Evolutionary conservation across 768 basidiomycete genomes (phyloP).

Genomic region (Boletus pseudo-olivaceus): DNA sequence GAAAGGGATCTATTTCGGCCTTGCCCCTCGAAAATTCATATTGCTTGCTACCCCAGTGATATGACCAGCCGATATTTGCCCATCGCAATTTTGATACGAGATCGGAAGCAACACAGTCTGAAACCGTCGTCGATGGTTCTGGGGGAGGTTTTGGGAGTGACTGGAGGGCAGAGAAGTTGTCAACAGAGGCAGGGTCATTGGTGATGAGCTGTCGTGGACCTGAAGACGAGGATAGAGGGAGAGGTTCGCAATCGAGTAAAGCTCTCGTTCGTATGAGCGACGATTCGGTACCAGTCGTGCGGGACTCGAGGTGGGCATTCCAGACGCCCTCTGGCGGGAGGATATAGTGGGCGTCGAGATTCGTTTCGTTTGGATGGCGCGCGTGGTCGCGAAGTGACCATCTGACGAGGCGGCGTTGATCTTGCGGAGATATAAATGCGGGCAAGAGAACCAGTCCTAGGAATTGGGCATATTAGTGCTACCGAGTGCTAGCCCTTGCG

Average conservation of each 20-base stretch:
- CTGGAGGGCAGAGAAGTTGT: constrained; percentile 51
- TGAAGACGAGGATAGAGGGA: constrained; percentile 16
- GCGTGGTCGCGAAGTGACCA: constrained; percentile 80
- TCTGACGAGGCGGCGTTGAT: constrained; percentile 65
- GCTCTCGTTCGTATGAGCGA: constrained; percentile 41
- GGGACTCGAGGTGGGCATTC: constrained; percentile 47
- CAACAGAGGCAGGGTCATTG: constrained; percentile 63
- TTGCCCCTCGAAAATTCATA: constrained; percentile 82
- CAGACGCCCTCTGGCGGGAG: constrained; percentile 78
- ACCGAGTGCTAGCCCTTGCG: background rate
- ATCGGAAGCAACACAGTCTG: constrained; percentile 45
- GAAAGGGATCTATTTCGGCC: constrained; percentile 53
- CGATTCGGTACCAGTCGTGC: constrained; percentile 34
- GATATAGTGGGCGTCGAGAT: constrained; percentile 82
- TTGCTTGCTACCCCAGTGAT: constrained; percentile 95
- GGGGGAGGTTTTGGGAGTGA: constrained; percentile 57
- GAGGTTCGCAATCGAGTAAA: constrained; percentile 13
- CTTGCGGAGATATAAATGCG: constrained; percentile 53
- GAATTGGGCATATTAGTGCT: background rate
- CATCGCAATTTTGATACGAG: constrained; percentile 82
- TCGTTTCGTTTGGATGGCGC: constrained; percentile 78
- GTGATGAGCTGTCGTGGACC: constrained; percentile 68
- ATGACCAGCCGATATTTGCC: constrained; percentile 95
- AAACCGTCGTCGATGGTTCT: constrained; percentile 60
- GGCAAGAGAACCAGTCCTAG: constrained; percentile 86